Percentiles rank a stretch among this genome's conserved stretches.
Evolutionary conservation across 2,329 filamentous ascomycete genomes (phyloP).

Genomic region (Aspergillus glaucus): DNA sequence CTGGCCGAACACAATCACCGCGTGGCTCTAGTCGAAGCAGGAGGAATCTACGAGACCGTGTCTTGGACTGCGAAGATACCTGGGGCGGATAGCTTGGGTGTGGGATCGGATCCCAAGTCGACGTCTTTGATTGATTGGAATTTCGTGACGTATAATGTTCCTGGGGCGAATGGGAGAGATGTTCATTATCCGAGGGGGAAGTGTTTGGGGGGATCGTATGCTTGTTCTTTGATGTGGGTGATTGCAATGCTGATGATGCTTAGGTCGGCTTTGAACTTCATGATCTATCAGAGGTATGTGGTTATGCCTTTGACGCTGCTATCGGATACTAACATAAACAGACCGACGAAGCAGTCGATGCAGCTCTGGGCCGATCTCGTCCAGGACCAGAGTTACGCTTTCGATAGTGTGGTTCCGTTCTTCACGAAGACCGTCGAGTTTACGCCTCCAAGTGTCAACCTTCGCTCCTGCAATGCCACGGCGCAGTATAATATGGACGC

Average conservation of each 20-base stretch:
- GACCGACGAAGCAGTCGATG: conserved; percentile 22
- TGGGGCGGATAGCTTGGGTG: conserved; percentile 14
- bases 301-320: background rate
- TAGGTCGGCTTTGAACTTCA: conserved; percentile 28
- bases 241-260: background rate
- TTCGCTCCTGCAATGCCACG: conserved; percentile 15
- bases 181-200: conserved; percentile 25
- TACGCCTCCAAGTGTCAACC: conserved; percentile 16
- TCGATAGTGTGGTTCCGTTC: conserved; percentile 23
- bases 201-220: conserved; percentile 26
- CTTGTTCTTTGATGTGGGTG: background rate
- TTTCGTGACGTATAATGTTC: conserved; percentile 44
- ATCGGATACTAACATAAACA: conserved; percentile 4
- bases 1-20: conserved; percentile 44
- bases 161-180: conserved; percentile 37
- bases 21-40: conserved; percentile 35
- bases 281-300: conserved; percentile 27
- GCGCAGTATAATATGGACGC: conserved; percentile 19
- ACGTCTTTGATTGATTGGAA: conserved; percentile 46
- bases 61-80: conserved; percentile 50
- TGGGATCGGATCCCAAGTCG: conserved; percentile 13
- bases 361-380: conserved; percentile 27
- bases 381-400: conserved; percentile 27
- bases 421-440: conserved; percentile 24
- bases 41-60: conserved; percentile 46